Percentiles rank a stretch among this genome's conserved stretches.
phyloP scores from a whole-genome alignment of 2,329 filamentous ascomycete genomes.

The Xylariomycetidae sp. region DNA sequence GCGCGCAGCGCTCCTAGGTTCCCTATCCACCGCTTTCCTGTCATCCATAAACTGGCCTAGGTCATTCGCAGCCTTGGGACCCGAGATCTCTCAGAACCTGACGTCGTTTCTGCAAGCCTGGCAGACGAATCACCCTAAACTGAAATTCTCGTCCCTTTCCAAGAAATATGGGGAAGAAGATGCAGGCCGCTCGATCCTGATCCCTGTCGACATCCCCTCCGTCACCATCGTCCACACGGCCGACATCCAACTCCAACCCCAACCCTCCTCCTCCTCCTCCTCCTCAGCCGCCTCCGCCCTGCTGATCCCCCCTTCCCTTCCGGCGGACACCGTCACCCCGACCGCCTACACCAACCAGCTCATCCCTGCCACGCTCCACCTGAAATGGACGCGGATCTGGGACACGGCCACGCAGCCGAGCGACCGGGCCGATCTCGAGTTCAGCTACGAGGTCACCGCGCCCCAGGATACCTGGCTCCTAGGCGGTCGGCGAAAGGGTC shows the following conservation, averaged over 20 bases:
- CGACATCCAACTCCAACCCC: slow-evolving; percentile 52
- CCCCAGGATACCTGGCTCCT: slow-evolving; percentile 77
- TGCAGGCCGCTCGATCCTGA: slow-evolving; percentile 59
- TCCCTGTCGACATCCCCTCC: slow-evolving; percentile 85
- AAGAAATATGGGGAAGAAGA: too few relatives aligned
- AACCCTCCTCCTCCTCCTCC: slow-evolving; percentile 26
- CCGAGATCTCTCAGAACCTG: slow-evolving; percentile 29
- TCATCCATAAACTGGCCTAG: slow-evolving; percentile 41
- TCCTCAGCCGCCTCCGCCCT: too few relatives aligned
- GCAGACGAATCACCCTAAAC: slow-evolving; percentile 28
- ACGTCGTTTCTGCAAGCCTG: slow-evolving; percentile 32
- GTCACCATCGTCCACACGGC: slow-evolving; percentile 80
- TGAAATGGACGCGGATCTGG: slow-evolving; percentile 61
- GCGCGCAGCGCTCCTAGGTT: slow-evolving; percentile 48
- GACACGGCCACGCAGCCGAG: slow-evolving; percentile 40
- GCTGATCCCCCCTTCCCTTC: too few relatives aligned
- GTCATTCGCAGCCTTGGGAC: slow-evolving; percentile 47
- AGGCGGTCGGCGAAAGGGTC: slow-evolving; percentile 73
- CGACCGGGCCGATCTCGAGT: slow-evolving; percentile 53
- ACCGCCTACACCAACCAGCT: slow-evolving; percentile 60
- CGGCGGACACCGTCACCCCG: slow-evolving; percentile 19
- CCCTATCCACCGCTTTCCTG: slow-evolving; percentile 46
- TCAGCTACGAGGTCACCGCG: slow-evolving; percentile 77
- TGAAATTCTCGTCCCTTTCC: slow-evolving; percentile 27
- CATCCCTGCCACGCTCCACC: slow-evolving; percentile 55